Base-by-base conservation (phyloP, 495 filamentous ascomycete species). In the Schizothecium vesticola region DNA sequence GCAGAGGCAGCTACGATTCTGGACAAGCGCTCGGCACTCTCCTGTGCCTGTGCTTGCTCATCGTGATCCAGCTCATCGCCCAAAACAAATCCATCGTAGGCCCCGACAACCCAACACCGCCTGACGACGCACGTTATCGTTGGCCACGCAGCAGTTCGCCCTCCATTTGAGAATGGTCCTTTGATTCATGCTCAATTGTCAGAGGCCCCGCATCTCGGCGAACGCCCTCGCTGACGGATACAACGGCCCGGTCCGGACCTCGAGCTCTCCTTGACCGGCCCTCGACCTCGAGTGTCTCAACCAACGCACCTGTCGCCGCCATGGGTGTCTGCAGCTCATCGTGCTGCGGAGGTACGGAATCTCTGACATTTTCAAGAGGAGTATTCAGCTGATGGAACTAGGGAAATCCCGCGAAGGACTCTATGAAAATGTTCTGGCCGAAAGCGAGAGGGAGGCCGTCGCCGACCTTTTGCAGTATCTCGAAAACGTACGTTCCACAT, bases 371-470 rank as follows among this genome's bases (percentile, higher is more conserved):
- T 43, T 55, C 31, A n/a, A n/a, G 21, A 24, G 9, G 31, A 36
- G 0, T 12, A 28, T 43, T 26, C 51, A 24, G 69, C 69, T 73
- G 36, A 75, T 57, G 55, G 56, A 26, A 33, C 19, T 71, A 92
- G 93, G 89, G 76, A 92, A 92, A 78, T 89, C 92, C 75, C 92
- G 91, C 80, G 95, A 97, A 84, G 93, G 91, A 73, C 85, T 94
- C 57, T 97, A 99, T 79, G 96, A 99, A 78, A 92, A 93, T 61
- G 93, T 95, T 59, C 84, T 99, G 63, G 94, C 93, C 68, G 95
- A 99, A 75, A 96, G 91, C 79, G 95, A 98, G 81, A 89, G 95
- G 73, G 95, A 97, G 85, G 95, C 95, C 58, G 96, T 99, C 6
- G 94, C 95, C 63, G 95, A 99, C 76, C 84, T 99, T 33, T 84